phyloP scores from a whole-genome alignment of 1,284 basidiomycete genomes.

The Flammula alnicola region DNA sequence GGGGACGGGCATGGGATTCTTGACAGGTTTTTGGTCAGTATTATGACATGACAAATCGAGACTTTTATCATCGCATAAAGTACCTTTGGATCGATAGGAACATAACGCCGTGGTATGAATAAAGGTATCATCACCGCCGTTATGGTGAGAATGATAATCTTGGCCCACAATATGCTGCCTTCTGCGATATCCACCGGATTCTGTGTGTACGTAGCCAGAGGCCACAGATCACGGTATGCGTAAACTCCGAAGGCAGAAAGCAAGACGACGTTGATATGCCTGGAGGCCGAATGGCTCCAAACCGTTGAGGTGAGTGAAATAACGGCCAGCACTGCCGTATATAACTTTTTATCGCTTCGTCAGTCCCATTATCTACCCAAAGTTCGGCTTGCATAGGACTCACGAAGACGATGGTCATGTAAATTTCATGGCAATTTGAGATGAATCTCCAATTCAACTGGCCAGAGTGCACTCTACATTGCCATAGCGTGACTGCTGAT shows the following conservation, averaged over 20 bases:
- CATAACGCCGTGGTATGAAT: constrained; percentile 45
- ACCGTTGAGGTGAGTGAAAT: constrained; percentile 10
- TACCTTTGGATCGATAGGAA: constrained; percentile 24
- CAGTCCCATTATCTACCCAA: too few relatives aligned
- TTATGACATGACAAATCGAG: not conserved
- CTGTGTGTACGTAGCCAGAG: constrained; percentile 52
- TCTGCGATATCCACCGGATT: constrained; percentile 38
- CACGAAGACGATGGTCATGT: too few relatives aligned
- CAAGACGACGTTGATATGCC: constrained; percentile 35
- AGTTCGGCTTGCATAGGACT: too few relatives aligned
- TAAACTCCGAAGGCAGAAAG: constrained; percentile 46
- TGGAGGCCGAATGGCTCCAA: constrained; percentile 13
- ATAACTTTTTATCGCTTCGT: constrained; percentile 12
- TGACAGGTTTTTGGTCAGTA: not conserved
- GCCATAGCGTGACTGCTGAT: too few relatives aligned
- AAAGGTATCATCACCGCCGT: constrained; percentile 41
- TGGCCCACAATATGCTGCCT: constrained; percentile 41
- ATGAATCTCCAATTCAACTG: too few relatives aligned
- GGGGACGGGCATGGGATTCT: constrained; percentile 6
- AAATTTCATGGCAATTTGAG: too few relatives aligned
- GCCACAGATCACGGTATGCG: constrained; percentile 64
- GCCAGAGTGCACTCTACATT: too few relatives aligned
- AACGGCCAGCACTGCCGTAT: constrained; percentile 6
- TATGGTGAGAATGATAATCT: constrained; percentile 36
- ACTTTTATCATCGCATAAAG: too few relatives aligned